A percentile compares a stretch with the other conserved stretches of the same genome.
phyloP scores from a whole-genome alignment of 2,329 filamentous ascomycete genomes.

The Colletotrichum godetiae region DNA sequence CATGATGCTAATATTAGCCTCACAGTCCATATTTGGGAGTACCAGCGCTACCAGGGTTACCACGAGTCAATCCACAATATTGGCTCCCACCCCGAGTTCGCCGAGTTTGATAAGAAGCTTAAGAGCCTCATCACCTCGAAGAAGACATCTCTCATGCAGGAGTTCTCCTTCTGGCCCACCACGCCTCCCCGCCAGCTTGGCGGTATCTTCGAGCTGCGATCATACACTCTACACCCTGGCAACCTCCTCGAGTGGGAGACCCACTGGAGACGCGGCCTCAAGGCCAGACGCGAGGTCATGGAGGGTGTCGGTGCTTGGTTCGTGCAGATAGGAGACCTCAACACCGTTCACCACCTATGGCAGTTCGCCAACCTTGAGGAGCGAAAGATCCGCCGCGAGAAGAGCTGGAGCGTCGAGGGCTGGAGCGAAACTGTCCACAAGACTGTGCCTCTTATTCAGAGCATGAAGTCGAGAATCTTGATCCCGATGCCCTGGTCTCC shows the following conservation, averaged over 20 bases:
- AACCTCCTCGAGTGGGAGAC: slow-evolving; percentile 99
- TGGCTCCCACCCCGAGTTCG: slow-evolving; percentile 83
- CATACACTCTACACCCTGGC: slow-evolving; percentile 94
- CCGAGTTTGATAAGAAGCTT: slow-evolving; percentile 85
- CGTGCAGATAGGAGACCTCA: slow-evolving; percentile 96
- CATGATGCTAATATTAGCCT: slow-evolving; percentile 24
- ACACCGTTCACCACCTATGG: slow-evolving; percentile 98
- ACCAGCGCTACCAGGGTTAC: slow-evolving; percentile 96
- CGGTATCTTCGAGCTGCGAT: slow-evolving; percentile 94
- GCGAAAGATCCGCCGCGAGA: slow-evolving; percentile 87
- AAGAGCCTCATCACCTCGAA: slow-evolving; percentile 87
- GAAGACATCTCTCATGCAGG: slow-evolving; percentile 94
- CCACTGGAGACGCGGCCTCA: slow-evolving; percentile 93
- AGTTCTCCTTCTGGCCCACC: slow-evolving; percentile 99
- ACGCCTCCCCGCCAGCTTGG: slow-evolving; percentile 89
- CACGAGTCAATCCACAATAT: slow-evolving; percentile 92
- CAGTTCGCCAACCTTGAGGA: slow-evolving; percentile 98
- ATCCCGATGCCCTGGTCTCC: slow-evolving; percentile 98
- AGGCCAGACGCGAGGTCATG: slow-evolving; percentile 95
- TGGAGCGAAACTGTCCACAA: slow-evolving; percentile 99
- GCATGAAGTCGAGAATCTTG: slow-evolving; percentile 93
- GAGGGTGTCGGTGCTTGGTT: slow-evolving; percentile 99
- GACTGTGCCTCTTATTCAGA: slow-evolving; percentile 96
- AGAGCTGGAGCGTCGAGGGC: slow-evolving; percentile 94
- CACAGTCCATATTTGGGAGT: slow-evolving; percentile 98